phyloP scores from a whole-genome alignment of 805 yeast genomes.

The Grigorovia transvaalensis region DNA sequence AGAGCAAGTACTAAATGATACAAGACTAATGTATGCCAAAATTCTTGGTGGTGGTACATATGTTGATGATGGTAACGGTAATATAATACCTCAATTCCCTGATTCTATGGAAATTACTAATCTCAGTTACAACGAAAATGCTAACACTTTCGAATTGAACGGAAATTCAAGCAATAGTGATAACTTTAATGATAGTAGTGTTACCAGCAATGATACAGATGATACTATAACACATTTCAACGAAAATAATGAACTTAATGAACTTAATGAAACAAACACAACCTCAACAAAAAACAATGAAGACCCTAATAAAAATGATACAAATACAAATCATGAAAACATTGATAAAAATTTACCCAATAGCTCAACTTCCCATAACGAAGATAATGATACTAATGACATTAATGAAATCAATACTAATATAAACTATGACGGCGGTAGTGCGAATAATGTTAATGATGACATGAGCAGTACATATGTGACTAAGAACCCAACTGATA shows the following conservation, averaged over 20 bases:
- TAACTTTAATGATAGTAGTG: neutral
- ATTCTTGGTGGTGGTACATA: conserved; percentile 26
- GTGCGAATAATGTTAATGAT: neutral
- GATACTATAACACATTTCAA: neutral
- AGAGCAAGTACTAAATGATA: conserved; percentile 23
- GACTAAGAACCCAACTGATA: neutral
- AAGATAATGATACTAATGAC: neutral
- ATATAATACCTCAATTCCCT: conserved; percentile 15
- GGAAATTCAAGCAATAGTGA: neutral
- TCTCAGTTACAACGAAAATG: neutral
- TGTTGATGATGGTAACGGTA: conserved; percentile 19
- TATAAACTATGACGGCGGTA: neutral
- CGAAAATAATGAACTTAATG: neutral
- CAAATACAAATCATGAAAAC: neutral
- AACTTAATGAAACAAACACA: neutral
- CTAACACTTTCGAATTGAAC: neutral
- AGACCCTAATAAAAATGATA: neutral
- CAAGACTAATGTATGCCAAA: conserved; percentile 26
- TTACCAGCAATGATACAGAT: neutral
- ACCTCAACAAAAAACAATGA: neutral
- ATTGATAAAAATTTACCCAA: neutral
- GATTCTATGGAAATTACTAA: conserved; percentile 1
- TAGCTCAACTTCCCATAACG: neutral
- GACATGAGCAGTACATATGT: neutral
- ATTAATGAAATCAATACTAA: neutral